phyloP scores from a whole-genome alignment of 129 eudicot genomes.

The Scalesia atractyloides region DNA sequence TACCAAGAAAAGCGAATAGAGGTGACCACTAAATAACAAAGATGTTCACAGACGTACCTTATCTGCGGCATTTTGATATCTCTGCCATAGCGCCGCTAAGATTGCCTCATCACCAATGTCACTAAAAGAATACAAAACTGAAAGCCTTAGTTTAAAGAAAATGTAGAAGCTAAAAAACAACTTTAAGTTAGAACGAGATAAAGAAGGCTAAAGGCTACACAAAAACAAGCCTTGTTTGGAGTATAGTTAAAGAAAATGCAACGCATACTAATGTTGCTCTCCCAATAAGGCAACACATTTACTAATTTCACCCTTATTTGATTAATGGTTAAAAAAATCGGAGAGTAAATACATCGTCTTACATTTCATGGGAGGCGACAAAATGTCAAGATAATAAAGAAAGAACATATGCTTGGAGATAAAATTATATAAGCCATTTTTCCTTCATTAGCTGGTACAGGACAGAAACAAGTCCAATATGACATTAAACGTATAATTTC shows the following conservation, averaged over 20 bases:
- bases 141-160: neutral
- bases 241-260: neutral
- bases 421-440: conserved; percentile 4
- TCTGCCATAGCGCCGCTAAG: conserved; percentile 66
- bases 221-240: neutral
- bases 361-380: neutral
- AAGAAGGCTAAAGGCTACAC: conserved; percentile 14
- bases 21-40: conserved; percentile 20
- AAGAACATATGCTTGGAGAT: neutral
- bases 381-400: neutral
- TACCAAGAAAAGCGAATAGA: conserved; percentile 8
- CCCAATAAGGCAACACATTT: neutral
- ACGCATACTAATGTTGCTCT: conserved; percentile 1
- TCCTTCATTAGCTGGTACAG: neutral
- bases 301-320: conserved; percentile 4
- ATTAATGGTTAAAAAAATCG: neutral
- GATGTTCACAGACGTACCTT: conserved; percentile 54
- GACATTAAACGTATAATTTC: neutral
- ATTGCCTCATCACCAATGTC: conserved; percentile 93
- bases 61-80: conserved; percentile 55
- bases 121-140: conserved; percentile 40
- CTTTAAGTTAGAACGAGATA: conserved; percentile 3
- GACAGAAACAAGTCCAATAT: neutral
- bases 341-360: neutral
- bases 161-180: neutral